A percentile compares a stretch with the other conserved stretches of the same genome.
Evolutionary conservation across 2,329 filamentous ascomycete species (phyloP).

Genomic region (Penicillium sp.): DNA sequence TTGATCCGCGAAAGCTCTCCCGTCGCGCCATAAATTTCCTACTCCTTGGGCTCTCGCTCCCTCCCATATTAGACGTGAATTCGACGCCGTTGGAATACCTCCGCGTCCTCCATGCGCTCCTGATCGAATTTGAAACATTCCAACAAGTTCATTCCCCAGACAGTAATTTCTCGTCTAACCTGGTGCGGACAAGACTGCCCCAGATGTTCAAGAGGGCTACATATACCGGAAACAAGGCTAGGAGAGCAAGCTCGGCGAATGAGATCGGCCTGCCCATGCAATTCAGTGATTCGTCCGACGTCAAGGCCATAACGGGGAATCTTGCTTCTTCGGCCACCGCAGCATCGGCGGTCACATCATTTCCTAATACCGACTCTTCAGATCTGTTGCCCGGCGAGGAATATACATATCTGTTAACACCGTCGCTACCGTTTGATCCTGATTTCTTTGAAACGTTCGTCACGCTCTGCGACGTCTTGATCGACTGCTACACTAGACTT

Average conservation of each 20-base stretch:
- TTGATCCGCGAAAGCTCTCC: slow-evolving; percentile 76
- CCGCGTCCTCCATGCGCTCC: slow-evolving; percentile 75
- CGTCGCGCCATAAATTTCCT: slow-evolving; percentile 92
- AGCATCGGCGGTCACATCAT: slow-evolving; percentile 36
- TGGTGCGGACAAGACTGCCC: slow-evolving; percentile 74
- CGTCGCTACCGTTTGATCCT: slow-evolving; percentile 87
- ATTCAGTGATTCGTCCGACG: slow-evolving; percentile 44
- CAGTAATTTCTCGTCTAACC: slow-evolving; percentile 62
- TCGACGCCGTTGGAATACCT: slow-evolving; percentile 79
- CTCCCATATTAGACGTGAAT: slow-evolving; percentile 80
- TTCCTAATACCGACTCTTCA: slow-evolving; percentile 46
- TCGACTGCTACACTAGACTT: slow-evolving; percentile 83
- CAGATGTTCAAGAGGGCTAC: slow-evolving; percentile 73
- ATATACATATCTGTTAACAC: slow-evolving; percentile 85
- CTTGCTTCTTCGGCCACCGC: slow-evolving; percentile 35
- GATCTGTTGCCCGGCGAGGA: slow-evolving; percentile 78
- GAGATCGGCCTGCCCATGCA: slow-evolving; percentile 56
- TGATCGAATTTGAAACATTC: slow-evolving; percentile 90
- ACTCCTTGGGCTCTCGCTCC: slow-evolving; percentile 85
- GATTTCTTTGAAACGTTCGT: slow-evolving; percentile 97
- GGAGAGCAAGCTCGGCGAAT: slow-evolving; percentile 55
- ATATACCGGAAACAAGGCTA: slow-evolving; percentile 55
- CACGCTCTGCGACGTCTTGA: slow-evolving; percentile 89
- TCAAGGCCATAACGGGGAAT: slow-evolving; percentile 42
- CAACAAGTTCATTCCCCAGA: slow-evolving; percentile 80